Conservation (phyloP, 805 yeast genomes). For the Metschnikowia colocasiae region DNA sequence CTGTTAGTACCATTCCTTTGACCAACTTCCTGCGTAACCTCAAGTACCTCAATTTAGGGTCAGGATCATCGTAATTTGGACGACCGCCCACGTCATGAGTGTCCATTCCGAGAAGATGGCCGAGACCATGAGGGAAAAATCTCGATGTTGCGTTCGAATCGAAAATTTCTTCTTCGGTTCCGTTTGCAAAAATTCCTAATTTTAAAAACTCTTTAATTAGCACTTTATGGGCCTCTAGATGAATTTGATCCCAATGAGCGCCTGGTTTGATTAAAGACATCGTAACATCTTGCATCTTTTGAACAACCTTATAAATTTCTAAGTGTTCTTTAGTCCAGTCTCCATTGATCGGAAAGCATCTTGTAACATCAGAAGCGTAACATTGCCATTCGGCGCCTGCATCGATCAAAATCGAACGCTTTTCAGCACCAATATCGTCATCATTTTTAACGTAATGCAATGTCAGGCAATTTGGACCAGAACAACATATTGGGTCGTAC, state of each 20-base stretch:
- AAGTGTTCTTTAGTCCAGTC: slow-evolving; percentile 86
- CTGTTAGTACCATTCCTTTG: slow-evolving; percentile 82
- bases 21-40: slow-evolving; percentile 73
- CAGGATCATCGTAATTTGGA: slow-evolving; percentile 80
- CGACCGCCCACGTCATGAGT: slow-evolving; percentile 94
- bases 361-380: slow-evolving; percentile 90
- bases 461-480: slow-evolving; percentile 89
- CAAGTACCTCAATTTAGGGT: slow-evolving; percentile 70
- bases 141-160: slow-evolving; percentile 67
- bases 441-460: slow-evolving; percentile 87
- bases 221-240: slow-evolving; percentile 72
- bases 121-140: slow-evolving; percentile 94
- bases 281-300: slow-evolving; percentile 74
- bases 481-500: slow-evolving; percentile 93
- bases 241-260: slow-evolving; percentile 79
- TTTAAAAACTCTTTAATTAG: slow-evolving; percentile 66
- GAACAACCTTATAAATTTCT: slow-evolving; percentile 73
- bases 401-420: slow-evolving; percentile 74
- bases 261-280: slow-evolving; percentile 79
- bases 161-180: slow-evolving; percentile 60
- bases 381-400: slow-evolving; percentile 98
- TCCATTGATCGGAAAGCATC: slow-evolving; percentile 91
- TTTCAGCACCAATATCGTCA: slow-evolving; percentile 46
- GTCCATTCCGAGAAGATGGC: slow-evolving; percentile 91
- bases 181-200: slow-evolving; percentile 72